Percentiles rank a stretch among this genome's conserved stretches.
phyloP scores from a whole-genome alignment of 2,329 filamentous ascomycete genomes.

The Coleophoma cylindrospora region DNA sequence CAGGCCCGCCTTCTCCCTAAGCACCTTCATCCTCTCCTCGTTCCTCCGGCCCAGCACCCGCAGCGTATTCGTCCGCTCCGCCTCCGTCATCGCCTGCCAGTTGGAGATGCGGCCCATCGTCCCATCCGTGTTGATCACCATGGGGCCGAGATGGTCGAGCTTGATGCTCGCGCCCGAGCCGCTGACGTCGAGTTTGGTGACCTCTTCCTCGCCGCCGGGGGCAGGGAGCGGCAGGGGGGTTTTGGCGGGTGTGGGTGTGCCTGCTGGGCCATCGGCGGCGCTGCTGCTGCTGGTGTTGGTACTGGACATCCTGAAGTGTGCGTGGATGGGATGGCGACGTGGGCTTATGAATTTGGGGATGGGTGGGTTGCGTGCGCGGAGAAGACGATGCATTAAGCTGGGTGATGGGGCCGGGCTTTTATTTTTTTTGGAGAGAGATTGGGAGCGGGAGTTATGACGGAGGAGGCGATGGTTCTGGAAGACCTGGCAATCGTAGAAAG shows the following conservation, averaged over 20 bases:
- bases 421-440: too few species aligned
- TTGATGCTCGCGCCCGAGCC: conserved; percentile 35
- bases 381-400: too few species aligned
- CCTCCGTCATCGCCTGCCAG: conserved; percentile 66
- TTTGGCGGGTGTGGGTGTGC: not conserved
- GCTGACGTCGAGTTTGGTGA: conserved; percentile 13
- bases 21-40: conserved; percentile 50
- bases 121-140: conserved; percentile 71
- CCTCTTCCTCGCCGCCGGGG: conserved; percentile 5
- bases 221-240: conserved; percentile 12
- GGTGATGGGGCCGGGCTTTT: too few species aligned
- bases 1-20: conserved; percentile 37
- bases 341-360: too few species aligned
- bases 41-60: conserved; percentile 66
- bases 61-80: conserved; percentile 63
- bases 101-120: conserved; percentile 67
- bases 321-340: too few species aligned
- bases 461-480: too few species aligned
- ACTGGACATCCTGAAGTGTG: too few species aligned
- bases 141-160: conserved; percentile 65
- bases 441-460: too few species aligned
- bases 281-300: too few species aligned
- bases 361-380: too few species aligned
- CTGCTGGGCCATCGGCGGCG: too few species aligned
- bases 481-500: too few species aligned